Conservation (phyloP, 257 asterid genomes). For the Jasminum sambac region DNA sequence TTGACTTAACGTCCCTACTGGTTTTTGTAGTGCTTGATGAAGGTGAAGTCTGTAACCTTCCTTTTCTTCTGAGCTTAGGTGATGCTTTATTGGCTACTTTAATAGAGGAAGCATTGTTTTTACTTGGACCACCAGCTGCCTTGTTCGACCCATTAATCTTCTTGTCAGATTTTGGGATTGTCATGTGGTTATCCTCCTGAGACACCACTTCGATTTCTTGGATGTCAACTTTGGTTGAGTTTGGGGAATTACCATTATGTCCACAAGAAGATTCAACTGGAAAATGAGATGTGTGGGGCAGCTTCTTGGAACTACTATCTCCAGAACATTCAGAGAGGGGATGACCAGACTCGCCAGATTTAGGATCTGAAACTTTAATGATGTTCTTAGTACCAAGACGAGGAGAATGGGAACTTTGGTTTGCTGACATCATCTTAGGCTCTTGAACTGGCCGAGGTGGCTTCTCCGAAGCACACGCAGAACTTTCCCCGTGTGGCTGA, state of each 20-base stretch:
- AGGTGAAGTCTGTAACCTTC: slow-evolving; percentile 46
- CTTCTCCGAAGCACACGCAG: slow-evolving; percentile 25
- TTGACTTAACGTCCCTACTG: slow-evolving; percentile 48
- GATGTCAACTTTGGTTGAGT: slow-evolving; percentile 30
- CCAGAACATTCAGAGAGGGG: slow-evolving; percentile 21
- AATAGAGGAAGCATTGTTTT: slow-evolving; percentile 37
- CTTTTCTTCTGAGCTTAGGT: slow-evolving; percentile 57
- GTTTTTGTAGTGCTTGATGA: slow-evolving; percentile 49
- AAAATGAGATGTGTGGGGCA: slow-evolving; percentile 18
- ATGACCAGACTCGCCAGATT: slow-evolving; percentile 15
- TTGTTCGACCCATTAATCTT: slow-evolving; percentile 30
- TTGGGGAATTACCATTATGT: slow-evolving; percentile 27
- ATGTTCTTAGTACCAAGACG: slow-evolving; percentile 30
- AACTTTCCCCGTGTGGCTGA: slow-evolving; percentile 31
- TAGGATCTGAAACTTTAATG: slow-evolving; percentile 21
- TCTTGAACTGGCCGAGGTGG: slow-evolving; percentile 26
- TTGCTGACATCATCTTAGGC: slow-evolving; percentile 30
- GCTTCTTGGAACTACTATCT: neutral
- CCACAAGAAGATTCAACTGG: slow-evolving; percentile 17
- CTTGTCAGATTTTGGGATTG: slow-evolving; percentile 29
- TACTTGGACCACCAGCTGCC: slow-evolving; percentile 30
- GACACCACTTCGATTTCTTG: slow-evolving; percentile 20
- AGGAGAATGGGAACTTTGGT: slow-evolving; percentile 37
- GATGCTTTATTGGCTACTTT: slow-evolving; percentile 46
- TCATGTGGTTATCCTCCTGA: slow-evolving; percentile 35